Evolutionary conservation across 1,139 yeast genomes (phyloP).

Genomic region (Pichia sp.): DNA sequence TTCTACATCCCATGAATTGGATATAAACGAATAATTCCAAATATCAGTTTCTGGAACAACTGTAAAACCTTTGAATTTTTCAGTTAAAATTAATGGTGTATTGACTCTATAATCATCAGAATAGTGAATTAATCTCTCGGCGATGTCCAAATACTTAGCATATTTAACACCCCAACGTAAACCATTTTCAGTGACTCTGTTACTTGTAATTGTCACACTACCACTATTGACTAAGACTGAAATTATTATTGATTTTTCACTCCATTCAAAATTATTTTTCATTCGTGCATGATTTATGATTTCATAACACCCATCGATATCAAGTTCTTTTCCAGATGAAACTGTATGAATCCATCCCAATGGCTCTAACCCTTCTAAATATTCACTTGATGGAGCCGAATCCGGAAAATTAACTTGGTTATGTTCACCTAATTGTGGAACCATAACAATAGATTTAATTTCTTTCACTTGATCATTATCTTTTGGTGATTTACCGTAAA

Average conservation of each 20-base stretch:
- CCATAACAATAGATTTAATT: constrained; percentile 64
- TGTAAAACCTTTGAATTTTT: constrained; percentile 72
- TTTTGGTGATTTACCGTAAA: constrained; percentile 70
- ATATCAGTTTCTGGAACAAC: constrained; percentile 77
- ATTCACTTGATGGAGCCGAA: constrained; percentile 34
- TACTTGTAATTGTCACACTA: constrained; percentile 70
- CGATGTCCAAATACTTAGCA: constrained; percentile 40
- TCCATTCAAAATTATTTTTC: constrained; percentile 32
- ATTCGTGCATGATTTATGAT: constrained; percentile 55
- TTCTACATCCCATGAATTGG: constrained; percentile 70
- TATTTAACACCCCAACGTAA: constrained; percentile 70
- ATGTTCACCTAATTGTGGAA: constrained; percentile 82
- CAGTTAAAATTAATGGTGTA: constrained; percentile 71
- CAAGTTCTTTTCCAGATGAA: constrained; percentile 46
- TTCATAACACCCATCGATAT: constrained; percentile 57
- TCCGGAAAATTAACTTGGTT: constrained; percentile 60
- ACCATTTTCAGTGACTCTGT: constrained; percentile 56
- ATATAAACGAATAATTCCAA: constrained; percentile 91
- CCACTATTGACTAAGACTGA: constrained; percentile 78
- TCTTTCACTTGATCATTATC: constrained; percentile 74
- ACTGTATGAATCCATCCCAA: constrained; percentile 84
- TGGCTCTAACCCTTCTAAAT: constrained; percentile 47
- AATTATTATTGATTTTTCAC: constrained; percentile 45
- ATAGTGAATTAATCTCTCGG: constrained; percentile 35
- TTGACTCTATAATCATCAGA: constrained; percentile 51